Evolutionary conservation across 78 protist species (phyloP), one percentile per base, ranked within the genome.

Genomic region (Dictyostelium intermedium): DNA sequence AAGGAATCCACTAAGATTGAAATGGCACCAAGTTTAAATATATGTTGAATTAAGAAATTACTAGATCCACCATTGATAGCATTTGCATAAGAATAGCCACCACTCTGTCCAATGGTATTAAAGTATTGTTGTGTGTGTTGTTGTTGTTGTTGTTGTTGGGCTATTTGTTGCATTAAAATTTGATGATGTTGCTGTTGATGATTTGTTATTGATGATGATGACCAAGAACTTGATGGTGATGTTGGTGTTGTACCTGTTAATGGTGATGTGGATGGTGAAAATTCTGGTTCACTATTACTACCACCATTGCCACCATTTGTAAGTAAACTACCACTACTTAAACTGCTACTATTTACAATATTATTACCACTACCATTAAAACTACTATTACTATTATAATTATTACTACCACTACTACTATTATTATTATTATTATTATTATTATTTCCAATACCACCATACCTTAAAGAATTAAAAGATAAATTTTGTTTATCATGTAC

Each of bases 1-100:
- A 86, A 25, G 5, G 76, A 86, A 86, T 86, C 92, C 6, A 86
- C 7, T 13, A 86, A 39, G 16, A 86, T 86, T 16, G 83, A 56
- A n/a, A 86, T 77, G 7, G 61, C 25, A n/a, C 92, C 92, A 27
- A 86, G 53, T 35, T 76, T 76, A 27, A 86, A 60, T 39, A 86
- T 30, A 16, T 76, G 92, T 56, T 86, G 83, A 66, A 30, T 66
- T 56, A 69, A 41, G 14, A 39, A 23, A 86, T 60, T 61, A 77
- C 25, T 41, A n/a, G 23, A 47, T 14, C 53, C 10, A 60, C 53
- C 34, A 82, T 63, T 82, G 7, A 56, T 10, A 82, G 7, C 66
- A 9, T 56, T 66, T 27, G 30, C 2, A 66, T 66, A 27, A 25
- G 37, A 32, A 72, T 16, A 72, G 34, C 45, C 34, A 34, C 27